These are phyloP conservation scores for Pisolithus microcarpus DNA, from an alignment of 768 basidiomycete genomes.

Conservation along the genomic window DNA sequence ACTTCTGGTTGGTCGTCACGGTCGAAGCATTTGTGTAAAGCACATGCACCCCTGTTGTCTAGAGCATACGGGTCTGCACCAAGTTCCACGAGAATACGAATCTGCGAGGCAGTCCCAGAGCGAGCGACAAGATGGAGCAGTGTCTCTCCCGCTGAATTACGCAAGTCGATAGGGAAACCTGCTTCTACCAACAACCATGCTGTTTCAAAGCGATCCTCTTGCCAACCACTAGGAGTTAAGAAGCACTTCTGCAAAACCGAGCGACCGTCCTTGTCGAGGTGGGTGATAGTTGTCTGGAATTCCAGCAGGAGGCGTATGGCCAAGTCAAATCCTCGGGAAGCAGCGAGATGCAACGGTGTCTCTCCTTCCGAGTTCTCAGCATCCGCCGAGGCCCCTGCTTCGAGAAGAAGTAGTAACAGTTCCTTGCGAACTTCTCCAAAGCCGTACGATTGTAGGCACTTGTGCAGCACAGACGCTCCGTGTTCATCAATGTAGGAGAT, in stretches of 20 bases:
- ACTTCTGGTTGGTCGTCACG: no score
- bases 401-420: no score
- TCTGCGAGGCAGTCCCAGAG: background rate
- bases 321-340: background rate
- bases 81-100: background rate
- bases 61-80: background rate
- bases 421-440: no score
- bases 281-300: background rate
- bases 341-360: background rate
- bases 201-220: background rate
- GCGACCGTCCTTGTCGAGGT: background rate
- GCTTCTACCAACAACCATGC: background rate
- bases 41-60: background rate
- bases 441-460: no score
- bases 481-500: no score
- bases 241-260: background rate
- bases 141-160: background rate
- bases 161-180: background rate
- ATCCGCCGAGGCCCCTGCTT: background rate
- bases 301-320: background rate
- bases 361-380: background rate
- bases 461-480: no score
- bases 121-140: background rate
- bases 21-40: background rate
- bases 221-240: background rate